These are phyloP conservation scores for Sanghuangporus sanghuang DNA, from an alignment of 1,284 basidiomycete species.

Conservation along the genomic window DNA sequence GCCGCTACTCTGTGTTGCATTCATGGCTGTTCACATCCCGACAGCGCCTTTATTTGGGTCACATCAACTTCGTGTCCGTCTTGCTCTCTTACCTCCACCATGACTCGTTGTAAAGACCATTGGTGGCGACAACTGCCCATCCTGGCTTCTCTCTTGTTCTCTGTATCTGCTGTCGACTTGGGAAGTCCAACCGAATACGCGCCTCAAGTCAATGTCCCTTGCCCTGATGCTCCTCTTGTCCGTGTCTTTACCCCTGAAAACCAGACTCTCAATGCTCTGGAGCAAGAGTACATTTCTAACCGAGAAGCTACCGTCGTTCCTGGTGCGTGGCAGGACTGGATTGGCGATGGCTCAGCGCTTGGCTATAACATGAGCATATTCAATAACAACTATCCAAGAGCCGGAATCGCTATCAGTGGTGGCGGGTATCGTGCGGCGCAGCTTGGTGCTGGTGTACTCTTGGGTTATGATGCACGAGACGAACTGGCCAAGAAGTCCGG, in stretches of 20 bases:
- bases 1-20: neutral
- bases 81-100: neutral
- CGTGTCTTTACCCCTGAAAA: slow-evolving; percentile 46
- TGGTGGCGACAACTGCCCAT: neutral
- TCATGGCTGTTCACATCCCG: neutral
- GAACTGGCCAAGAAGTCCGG: slow-evolving; percentile 45
- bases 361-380: slow-evolving; percentile 46
- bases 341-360: slow-evolving; percentile 45
- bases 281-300: slow-evolving; percentile 40
- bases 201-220: slow-evolving; percentile 7
- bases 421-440: slow-evolving; percentile 56
- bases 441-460: slow-evolving; percentile 53
- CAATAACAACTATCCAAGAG: slow-evolving; percentile 36
- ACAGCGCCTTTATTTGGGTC: neutral
- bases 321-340: slow-evolving; percentile 52
- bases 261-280: slow-evolving; percentile 46
- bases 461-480: slow-evolving; percentile 56
- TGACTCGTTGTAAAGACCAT: neutral
- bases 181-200: slow-evolving; percentile 16
- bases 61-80: neutral
- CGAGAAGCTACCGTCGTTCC: slow-evolving; percentile 39
- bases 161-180: slow-evolving; percentile 7
- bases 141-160: neutral
- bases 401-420: slow-evolving; percentile 57
- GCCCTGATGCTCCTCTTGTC: slow-evolving; percentile 33